Evolutionary conservation across 805 yeast genomes (phyloP), one percentile per base, ranked within the genome.

Genomic region (Spathaspora gorwiae): DNA sequence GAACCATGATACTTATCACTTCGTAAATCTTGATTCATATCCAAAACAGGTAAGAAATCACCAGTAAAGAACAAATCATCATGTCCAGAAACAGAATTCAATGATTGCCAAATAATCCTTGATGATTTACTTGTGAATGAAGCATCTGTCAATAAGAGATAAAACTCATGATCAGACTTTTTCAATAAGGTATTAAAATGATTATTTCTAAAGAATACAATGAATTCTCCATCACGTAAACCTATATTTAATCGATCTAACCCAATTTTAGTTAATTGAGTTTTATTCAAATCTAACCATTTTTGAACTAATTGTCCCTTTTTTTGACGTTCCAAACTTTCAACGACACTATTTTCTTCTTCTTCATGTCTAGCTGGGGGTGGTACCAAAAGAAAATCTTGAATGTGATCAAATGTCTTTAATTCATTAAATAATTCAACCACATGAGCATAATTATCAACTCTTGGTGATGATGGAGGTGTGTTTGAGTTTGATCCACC

Each of bases 191-290:
- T 88, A 51, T 78, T 78, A 64, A 87, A 92, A 61, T 90, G 97
- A 61, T 94, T 90, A 63, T 94, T 92, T 57, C 97, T 75, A 68
- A 90, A 94, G 49, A 92, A 77, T 0, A 92, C 80, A 1, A 83
- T 78, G 45, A 83, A 72, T 6, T 82, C 75, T 36, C 81, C 81
- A 12, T 75, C 72, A 1, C 62, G 57, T 26, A 87, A 59, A 3
- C 71, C 55, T 6, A 64, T 60, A 47, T 68, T 66, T 49, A 87
- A 60, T 43, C 66, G 66, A 1, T 59, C 46, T 11, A 87, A 60
- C 0, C 99, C 99, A 40, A 70, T 65, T 0, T 66, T 68, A 0
- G 98, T 88, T 55, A 90, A 65, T 57, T 92, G 97, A 0, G 95
- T 81, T 7, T 81, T 78, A 51, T 89, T 81, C 24, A 73, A 65